A percentile compares a stretch with the other conserved stretches of the same genome.
These are phyloP conservation scores for Triticum turgidum DNA, from an alignment of 176 grass and related monocot genomes.

Conservation along the genomic window DNA sequence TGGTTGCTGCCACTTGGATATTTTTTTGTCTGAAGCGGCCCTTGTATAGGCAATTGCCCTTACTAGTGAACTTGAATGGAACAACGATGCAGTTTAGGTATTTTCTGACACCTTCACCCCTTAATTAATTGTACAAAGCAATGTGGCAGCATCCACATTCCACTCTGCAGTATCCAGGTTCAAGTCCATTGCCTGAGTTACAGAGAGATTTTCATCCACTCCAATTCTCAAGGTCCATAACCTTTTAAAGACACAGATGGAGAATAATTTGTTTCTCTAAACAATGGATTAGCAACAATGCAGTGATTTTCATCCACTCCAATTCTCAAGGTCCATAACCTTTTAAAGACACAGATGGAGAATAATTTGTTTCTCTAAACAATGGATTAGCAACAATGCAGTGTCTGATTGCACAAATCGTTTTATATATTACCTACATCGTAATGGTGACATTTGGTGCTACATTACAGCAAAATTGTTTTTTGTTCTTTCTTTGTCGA, in stretches of 20 bases:
- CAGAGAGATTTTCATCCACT: not conserved
- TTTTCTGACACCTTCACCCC: not conserved
- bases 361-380: not conserved
- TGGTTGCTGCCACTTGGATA: not conserved
- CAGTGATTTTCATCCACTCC: not conserved
- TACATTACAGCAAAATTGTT: not conserved
- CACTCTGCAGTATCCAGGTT: not conserved
- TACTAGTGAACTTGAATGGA: constrained; percentile 1
- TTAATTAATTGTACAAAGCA: not conserved
- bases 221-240: not conserved
- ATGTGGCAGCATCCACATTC: not conserved
- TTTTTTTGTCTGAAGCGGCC: not conserved
- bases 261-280: not conserved
- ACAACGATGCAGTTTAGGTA: not conserved
- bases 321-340: not conserved
- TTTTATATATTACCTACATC: not conserved
- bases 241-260: not conserved
- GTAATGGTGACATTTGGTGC: not conserved
- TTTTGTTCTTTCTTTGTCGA: not conserved
- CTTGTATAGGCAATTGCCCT: not conserved
- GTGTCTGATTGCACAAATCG: not conserved
- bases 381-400: not conserved
- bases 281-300: not conserved
- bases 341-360: not conserved
- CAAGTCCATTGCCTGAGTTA: not conserved